These are phyloP conservation scores for Stephania yunnanensis DNA, from an alignment of 164 flowering plant genomes.

Conservation along the genomic window DNA sequence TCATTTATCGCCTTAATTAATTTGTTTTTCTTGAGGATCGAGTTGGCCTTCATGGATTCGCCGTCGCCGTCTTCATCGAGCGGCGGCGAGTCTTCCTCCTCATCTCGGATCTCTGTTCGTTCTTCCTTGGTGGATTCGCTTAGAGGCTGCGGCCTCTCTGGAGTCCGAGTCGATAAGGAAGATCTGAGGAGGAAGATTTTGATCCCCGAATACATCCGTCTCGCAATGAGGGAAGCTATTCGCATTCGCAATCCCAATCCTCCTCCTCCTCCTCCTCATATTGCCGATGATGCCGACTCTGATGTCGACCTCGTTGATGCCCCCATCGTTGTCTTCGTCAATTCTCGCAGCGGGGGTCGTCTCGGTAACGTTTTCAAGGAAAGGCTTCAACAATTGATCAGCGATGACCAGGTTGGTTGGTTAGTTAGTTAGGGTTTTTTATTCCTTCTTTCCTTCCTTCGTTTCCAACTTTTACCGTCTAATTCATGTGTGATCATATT, in stretches of 20 bases:
- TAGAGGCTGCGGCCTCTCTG: conserved; percentile 47
- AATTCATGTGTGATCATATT: not conserved
- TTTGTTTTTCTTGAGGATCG: not conserved
- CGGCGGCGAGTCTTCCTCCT: conserved; percentile 3
- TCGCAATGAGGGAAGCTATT: conserved; percentile 56
- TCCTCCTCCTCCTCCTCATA: conserved; percentile 7
- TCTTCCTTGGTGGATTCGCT: conserved; percentile 64
- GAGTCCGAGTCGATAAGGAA: conserved; percentile 54
- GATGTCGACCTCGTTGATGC: conserved; percentile 30
- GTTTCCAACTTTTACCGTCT: not conserved
- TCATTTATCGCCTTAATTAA: not conserved
- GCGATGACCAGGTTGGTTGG: conserved; percentile 64
- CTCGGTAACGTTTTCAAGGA: conserved; percentile 63
- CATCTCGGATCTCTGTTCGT: conserved; percentile 21
- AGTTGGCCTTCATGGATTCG: conserved; percentile 11
- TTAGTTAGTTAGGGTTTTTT: not conserved
- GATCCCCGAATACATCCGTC: conserved; percentile 61
- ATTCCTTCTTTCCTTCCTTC: not conserved
- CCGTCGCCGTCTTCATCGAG: conserved; percentile 11
- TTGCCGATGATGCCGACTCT: conserved; percentile 7
- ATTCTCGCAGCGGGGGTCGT: conserved; percentile 85
- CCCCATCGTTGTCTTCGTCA: conserved; percentile 80
- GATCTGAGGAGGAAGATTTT: conserved; percentile 39
- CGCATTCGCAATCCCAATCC: conserved; percentile 23
- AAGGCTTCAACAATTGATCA: conserved; percentile 65